Evolutionary conservation across 2,329 filamentous ascomycete genomes (phyloP).

Genomic region (Clonostachys sp.): DNA sequence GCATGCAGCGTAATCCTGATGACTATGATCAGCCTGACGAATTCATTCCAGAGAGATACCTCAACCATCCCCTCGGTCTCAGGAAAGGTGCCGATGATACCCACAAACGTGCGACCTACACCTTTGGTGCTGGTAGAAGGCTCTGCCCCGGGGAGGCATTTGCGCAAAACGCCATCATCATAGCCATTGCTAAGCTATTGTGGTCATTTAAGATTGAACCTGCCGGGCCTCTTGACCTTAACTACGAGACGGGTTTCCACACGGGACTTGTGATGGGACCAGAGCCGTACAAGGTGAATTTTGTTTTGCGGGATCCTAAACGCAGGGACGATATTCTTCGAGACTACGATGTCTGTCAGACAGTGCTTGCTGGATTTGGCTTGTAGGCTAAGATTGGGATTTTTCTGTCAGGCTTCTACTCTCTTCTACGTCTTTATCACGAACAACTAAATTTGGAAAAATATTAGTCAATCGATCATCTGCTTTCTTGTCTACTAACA

Average conservation of each 20-base stretch:
- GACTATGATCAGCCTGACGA: constrained; percentile 12
- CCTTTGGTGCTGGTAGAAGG: constrained; percentile 39
- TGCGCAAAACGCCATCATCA: constrained; percentile 35
- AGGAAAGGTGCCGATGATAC: constrained; percentile 1
- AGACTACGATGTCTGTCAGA: no score
- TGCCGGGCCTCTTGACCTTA: neutral
- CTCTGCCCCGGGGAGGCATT: constrained; percentile 42
- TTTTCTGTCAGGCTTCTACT: no score
- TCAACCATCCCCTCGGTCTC: constrained; percentile 9
- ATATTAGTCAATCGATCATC: no score
- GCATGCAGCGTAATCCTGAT: constrained; percentile 1
- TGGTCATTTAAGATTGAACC: constrained; percentile 29
- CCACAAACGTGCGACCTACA: constrained; percentile 17
- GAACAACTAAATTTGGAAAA: no score
- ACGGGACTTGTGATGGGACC: neutral
- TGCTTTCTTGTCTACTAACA: no score
- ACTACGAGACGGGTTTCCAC: neutral
- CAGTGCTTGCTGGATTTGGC: no score
- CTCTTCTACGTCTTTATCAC: no score
- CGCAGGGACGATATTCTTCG: no score
- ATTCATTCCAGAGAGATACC: constrained; percentile 13
- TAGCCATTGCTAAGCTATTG: constrained; percentile 29
- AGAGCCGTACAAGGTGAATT: neutral
- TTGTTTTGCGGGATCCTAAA: neutral
- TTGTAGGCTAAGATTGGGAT: no score